Percentiles rank a stretch among this genome's conserved stretches.
Conservation (phyloP, 2,329 filamentous ascomycete genomes). For the Penicillium sp. region DNA sequence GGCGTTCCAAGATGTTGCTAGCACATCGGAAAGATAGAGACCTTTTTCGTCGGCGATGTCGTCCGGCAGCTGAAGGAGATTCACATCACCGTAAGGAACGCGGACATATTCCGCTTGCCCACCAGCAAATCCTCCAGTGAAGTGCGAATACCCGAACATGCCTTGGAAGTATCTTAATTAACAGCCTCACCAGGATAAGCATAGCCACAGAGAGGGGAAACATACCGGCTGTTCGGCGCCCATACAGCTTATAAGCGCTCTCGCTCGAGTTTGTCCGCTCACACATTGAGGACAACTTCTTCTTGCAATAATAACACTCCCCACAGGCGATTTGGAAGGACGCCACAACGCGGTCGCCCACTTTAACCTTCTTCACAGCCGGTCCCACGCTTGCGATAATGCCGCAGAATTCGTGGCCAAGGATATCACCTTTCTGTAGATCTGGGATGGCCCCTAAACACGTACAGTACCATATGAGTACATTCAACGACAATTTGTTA, state of each 20-base stretch:
- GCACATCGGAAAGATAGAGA: slow-evolving; percentile 78
- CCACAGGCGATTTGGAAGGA: slow-evolving; percentile 78
- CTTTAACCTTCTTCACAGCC: slow-evolving; percentile 55
- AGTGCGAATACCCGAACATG: slow-evolving; percentile 71
- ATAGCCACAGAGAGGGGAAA: background rate
- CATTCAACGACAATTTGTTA: no score
- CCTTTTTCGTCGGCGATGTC: slow-evolving; percentile 82
- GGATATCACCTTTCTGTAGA: slow-evolving; percentile 65
- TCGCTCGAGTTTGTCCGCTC: slow-evolving; percentile 76
- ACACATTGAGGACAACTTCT: slow-evolving; percentile 77
- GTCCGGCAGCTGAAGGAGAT: slow-evolving; percentile 69
- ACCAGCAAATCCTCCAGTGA: slow-evolving; percentile 84
- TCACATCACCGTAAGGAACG: slow-evolving; percentile 56
- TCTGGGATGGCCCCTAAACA: slow-evolving; percentile 58
- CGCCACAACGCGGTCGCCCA: slow-evolving; percentile 73
- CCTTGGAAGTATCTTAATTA: slow-evolving; percentile 38
- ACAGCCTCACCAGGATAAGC: no score
- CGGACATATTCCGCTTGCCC: slow-evolving; percentile 86
- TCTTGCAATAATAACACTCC: slow-evolving; percentile 73
- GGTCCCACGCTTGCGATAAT: slow-evolving; percentile 58
- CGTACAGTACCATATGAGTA: no score
- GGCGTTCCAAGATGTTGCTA: slow-evolving; percentile 76
- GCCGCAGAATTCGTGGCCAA: slow-evolving; percentile 62
- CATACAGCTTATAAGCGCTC: slow-evolving; percentile 73
- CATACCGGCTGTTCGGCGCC: slow-evolving; percentile 69